phyloP scores from a whole-genome alignment of 2,329 filamentous ascomycete species.

The Rutstroemia sp. region DNA sequence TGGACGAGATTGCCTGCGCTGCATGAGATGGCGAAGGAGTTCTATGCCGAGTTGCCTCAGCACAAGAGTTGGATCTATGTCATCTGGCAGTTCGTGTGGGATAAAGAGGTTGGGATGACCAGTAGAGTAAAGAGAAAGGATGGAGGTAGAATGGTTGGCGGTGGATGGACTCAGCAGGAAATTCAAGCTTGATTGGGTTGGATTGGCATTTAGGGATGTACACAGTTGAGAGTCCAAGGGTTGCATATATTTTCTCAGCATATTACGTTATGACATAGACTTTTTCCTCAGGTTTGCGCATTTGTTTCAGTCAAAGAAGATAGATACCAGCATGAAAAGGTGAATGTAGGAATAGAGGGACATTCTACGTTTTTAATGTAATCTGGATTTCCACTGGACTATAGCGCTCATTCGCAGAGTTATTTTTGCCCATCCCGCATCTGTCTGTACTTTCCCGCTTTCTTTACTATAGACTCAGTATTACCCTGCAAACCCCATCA shows the following conservation, averaged over 20 bases:
- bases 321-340: no score
- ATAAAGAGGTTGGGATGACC: conserved; percentile 81
- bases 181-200: conserved; percentile 45
- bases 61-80: conserved; percentile 90
- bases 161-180: conserved; percentile 63
- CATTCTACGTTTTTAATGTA: not conserved
- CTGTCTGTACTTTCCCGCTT: not conserved
- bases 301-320: no score
- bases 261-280: not conserved
- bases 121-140: conserved; percentile 89
- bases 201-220: not conserved
- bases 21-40: conserved; percentile 76
- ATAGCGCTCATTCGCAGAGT: not conserved
- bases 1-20: conserved; percentile 82
- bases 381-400: not conserved
- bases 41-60: conserved; percentile 79
- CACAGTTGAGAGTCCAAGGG: not conserved
- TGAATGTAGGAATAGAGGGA: not conserved
- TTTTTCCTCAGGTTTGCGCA: no score
- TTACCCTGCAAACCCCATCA: not conserved
- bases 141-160: conserved; percentile 57
- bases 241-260: not conserved
- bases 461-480: not conserved
- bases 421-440: not conserved
- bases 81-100: conserved; percentile 92